phyloP scores from a whole-genome alignment of 441 rosid species.

The Mallotus repandus region DNA sequence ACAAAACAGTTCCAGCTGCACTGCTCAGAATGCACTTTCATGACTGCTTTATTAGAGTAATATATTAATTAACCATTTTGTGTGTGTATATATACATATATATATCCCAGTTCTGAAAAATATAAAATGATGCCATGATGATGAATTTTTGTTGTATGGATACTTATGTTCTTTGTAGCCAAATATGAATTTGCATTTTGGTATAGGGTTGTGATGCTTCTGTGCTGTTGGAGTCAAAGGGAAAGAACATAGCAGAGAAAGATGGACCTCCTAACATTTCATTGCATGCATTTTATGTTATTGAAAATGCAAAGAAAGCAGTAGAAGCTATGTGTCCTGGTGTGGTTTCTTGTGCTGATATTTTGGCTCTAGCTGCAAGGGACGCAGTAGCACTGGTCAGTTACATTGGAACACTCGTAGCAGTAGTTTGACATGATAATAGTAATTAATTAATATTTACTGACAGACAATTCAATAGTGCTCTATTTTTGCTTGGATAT shows the following conservation, averaged over 20 bases:
- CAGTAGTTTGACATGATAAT: too few relatives aligned
- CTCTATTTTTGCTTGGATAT: neutral
- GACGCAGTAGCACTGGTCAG: conserved; percentile 55
- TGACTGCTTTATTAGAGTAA: conserved; percentile 57
- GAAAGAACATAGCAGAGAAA: conserved; percentile 51
- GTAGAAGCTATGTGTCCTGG: conserved; percentile 53
- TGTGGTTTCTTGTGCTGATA: conserved; percentile 68
- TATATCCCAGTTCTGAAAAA: too few relatives aligned
- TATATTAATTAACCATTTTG: neutral
- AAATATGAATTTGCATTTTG: neutral
- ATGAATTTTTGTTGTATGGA: neutral
- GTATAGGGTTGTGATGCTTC: conserved; percentile 65
- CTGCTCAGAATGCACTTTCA: conserved; percentile 65
- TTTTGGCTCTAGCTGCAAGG: conserved; percentile 62
- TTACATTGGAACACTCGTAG: neutral
- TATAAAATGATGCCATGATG: too few relatives aligned
- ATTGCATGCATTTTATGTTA: conserved; percentile 56
- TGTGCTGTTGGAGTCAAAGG: conserved; percentile 46
- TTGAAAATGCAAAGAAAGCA: conserved; percentile 51
- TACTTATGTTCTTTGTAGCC: neutral
- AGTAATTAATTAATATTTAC: too few relatives aligned
- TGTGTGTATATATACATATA: too few relatives aligned
- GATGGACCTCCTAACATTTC: conserved; percentile 63
- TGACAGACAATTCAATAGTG: neutral
- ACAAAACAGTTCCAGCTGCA: conserved; percentile 55